Conservation (phyloP, 192 early-diverging fungal species). For the Podila minutissima region DNA sequence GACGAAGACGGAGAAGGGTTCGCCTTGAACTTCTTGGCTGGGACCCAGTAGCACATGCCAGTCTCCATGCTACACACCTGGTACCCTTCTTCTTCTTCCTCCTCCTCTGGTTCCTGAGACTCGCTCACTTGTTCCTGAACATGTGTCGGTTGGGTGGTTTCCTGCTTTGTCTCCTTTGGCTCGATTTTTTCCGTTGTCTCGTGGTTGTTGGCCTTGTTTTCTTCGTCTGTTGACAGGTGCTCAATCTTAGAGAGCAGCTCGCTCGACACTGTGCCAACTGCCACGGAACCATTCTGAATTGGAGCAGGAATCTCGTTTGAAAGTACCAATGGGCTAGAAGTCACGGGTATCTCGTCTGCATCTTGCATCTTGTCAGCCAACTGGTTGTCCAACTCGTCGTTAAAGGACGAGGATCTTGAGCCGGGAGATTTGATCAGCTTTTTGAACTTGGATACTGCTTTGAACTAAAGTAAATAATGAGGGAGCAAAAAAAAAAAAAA, state of each 20-base stretch:
- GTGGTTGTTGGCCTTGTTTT: neutral
- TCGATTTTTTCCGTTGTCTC: neutral
- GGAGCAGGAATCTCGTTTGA: neutral
- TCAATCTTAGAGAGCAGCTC: slow-evolving; percentile 6
- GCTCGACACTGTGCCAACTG: neutral
- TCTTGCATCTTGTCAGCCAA: neutral
- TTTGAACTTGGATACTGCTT: slow-evolving; percentile 25
- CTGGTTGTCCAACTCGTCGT: neutral
- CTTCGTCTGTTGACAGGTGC: neutral
- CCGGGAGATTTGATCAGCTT: slow-evolving; percentile 12
- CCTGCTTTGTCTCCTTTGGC: neutral
- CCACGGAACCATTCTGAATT: neutral
- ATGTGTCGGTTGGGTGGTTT: neutral
- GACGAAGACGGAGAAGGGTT: neutral
- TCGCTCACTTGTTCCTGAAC: too few relatives aligned
- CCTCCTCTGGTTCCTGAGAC: neutral
- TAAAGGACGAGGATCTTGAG: slow-evolving; percentile 2
- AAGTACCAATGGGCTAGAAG: neutral
- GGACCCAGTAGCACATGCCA: slow-evolving; percentile 48
- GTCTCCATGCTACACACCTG: slow-evolving; percentile 36
- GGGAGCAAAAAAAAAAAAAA: neutral
- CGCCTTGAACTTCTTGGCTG: slow-evolving; percentile 25
- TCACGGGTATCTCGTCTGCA: neutral
- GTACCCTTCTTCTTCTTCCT: slow-evolving; percentile 19
- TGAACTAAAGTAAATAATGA: slow-evolving; percentile 5